Conservation (phyloP, 2,329 filamentous ascomycete species). For the Ophiobolus disseminans region DNA sequence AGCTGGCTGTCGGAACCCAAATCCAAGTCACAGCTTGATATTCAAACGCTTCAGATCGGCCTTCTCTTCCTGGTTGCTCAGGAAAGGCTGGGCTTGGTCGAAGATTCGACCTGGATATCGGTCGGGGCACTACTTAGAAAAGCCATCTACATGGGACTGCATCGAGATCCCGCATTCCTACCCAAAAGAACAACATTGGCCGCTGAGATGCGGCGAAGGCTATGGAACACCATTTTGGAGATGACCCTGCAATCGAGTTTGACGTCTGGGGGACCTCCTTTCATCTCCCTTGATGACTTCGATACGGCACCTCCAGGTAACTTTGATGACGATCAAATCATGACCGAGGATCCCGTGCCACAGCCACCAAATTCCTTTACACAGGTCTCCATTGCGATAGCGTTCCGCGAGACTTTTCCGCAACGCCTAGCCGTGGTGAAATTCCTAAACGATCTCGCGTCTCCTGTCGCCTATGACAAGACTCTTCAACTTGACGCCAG, state of each 20-base stretch:
- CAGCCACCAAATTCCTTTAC: constrained; percentile 6
- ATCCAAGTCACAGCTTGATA: neutral
- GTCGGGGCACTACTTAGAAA: constrained; percentile 44
- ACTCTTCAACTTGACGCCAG: too few species aligned
- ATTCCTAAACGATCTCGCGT: too few species aligned
- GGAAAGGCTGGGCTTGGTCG: neutral
- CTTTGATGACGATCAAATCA: constrained; percentile 48
- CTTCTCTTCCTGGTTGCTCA: neutral
- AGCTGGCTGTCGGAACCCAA: neutral
- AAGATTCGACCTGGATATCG: constrained; percentile 41
- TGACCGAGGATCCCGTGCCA: constrained; percentile 28
- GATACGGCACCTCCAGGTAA: constrained; percentile 45
- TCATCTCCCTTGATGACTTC: constrained; percentile 42
- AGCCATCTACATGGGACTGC: constrained; percentile 48
- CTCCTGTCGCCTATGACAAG: too few species aligned
- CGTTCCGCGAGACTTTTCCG: too few species aligned
- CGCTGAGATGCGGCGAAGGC: constrained; percentile 27
- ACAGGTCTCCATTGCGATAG: too few species aligned
- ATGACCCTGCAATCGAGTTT: constrained; percentile 44
- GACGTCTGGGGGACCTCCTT: constrained; percentile 36
- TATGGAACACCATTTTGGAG: constrained; percentile 39
- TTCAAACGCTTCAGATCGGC: neutral
- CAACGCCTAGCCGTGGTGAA: too few species aligned
- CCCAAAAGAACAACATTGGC: constrained; percentile 19
- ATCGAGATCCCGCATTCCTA: constrained; percentile 43